A percentile compares a stretch with the other conserved stretches of the same genome.
These are phyloP conservation scores for Russula olivacea DNA, from an alignment of 768 basidiomycete species.

Conservation along the genomic window DNA sequence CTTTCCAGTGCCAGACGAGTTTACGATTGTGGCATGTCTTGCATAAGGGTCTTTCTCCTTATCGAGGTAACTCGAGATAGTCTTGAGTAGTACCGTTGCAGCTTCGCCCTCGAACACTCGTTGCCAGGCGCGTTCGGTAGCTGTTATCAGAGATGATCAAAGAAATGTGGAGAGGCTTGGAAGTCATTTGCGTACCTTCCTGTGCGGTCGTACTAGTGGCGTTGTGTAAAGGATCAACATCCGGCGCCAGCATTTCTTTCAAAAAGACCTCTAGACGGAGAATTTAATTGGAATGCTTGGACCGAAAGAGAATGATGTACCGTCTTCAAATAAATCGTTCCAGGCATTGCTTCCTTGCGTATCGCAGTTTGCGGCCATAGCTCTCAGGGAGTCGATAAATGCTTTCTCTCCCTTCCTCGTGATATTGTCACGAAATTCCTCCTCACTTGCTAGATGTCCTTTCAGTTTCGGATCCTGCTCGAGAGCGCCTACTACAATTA, in stretches of 20 bases:
- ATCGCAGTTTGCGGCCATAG: not conserved
- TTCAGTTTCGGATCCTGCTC: not conserved
- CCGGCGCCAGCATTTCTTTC: too few species aligned
- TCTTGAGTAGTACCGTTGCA: not conserved
- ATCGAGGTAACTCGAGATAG: not conserved
- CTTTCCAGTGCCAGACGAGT: constrained; percentile 5
- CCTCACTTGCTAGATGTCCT: not conserved
- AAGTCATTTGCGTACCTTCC: too few species aligned
- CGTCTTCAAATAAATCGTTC: not conserved
- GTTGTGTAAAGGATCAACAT: too few species aligned
- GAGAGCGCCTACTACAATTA: too few species aligned
- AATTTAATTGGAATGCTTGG: too few species aligned
- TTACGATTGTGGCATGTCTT: not conserved
- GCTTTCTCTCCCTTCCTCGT: not conserved
- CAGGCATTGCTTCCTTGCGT: not conserved
- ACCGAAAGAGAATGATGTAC: not conserved
- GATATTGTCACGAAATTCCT: not conserved
- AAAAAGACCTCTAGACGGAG: too few species aligned
- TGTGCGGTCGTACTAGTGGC: too few species aligned
- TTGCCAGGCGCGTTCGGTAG: not conserved
- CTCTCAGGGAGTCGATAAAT: not conserved
- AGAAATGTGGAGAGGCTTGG: not conserved
- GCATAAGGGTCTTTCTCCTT: not conserved
- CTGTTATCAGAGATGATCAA: not conserved
- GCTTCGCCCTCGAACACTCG: not conserved